Percentiles rank a stretch among this genome's conserved stretches.
These are phyloP conservation scores for Cladorrhinum sp. DNA, from an alignment of 2,329 filamentous ascomycete genomes.

Conservation along the genomic window DNA sequence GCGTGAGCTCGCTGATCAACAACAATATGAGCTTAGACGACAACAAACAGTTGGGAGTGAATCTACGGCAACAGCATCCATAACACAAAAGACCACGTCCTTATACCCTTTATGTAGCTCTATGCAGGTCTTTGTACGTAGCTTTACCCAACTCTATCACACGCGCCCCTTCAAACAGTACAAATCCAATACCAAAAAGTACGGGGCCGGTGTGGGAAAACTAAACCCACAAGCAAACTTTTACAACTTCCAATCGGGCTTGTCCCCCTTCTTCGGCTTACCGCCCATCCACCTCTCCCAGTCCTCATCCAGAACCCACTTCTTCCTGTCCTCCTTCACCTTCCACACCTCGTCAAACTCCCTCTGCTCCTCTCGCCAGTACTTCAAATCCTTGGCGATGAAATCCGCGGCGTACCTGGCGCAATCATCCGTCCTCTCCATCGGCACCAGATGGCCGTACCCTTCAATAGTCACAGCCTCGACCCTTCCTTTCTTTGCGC, in stretches of 20 bases:
- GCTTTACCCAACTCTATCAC: too few relatives aligned
- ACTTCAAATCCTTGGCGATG: conserved; percentile 53
- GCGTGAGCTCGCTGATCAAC: too few relatives aligned
- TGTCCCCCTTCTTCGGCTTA: conserved; percentile 14
- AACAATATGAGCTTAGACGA: too few relatives aligned
- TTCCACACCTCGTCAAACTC: conserved; percentile 55
- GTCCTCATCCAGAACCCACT: conserved; percentile 49
- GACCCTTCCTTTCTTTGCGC: conserved; percentile 63
- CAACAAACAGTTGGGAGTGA: too few relatives aligned
- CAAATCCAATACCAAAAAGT: neutral
- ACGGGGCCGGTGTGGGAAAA: too few relatives aligned
- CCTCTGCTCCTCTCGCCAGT: conserved; percentile 56
- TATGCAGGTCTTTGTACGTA: too few relatives aligned
- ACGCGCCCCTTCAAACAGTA: too few relatives aligned
- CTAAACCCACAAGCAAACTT: neutral
- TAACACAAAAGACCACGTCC: too few relatives aligned
- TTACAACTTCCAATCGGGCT: conserved; percentile 7
- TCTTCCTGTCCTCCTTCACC: conserved; percentile 51
- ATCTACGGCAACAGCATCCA: too few relatives aligned
- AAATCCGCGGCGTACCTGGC: conserved; percentile 59
- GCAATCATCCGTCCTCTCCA: conserved; percentile 69
- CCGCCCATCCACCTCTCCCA: conserved; percentile 52
- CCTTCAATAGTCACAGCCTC: conserved; percentile 60
- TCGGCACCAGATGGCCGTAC: conserved; percentile 76
- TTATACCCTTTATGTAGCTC: too few relatives aligned